These are phyloP conservation scores for Penicillium crystallinum DNA, from an alignment of 495 filamentous ascomycete genomes.

Conservation along the genomic window DNA sequence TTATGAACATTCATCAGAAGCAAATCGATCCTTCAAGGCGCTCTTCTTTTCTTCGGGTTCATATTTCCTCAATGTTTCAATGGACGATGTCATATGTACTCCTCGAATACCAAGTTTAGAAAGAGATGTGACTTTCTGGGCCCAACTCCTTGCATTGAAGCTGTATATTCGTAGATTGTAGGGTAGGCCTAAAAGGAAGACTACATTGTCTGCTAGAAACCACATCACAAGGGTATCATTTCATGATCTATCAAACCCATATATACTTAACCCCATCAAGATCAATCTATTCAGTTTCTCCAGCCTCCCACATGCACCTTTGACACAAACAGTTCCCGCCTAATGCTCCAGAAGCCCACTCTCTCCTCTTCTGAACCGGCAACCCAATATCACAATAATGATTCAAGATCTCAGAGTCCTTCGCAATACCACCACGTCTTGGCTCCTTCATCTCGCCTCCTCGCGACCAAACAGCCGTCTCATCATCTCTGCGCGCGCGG, in stretches of 20 bases:
- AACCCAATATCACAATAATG: slow-evolving; percentile 92
- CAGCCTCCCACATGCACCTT: slow-evolving; percentile 62
- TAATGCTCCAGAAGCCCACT: slow-evolving; percentile 80
- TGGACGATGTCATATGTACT: neutral
- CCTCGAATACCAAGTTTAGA: neutral
- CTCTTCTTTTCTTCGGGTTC: neutral
- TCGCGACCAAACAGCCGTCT: slow-evolving; percentile 45
- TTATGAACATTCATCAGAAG: neutral
- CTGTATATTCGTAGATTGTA: no score
- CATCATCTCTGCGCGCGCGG: slow-evolving; percentile 34
- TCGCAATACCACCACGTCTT: slow-evolving; percentile 52
- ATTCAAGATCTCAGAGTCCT: slow-evolving; percentile 79
- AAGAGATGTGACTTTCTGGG: neutral
- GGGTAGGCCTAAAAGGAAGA: no score
- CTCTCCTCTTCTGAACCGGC: slow-evolving; percentile 70
- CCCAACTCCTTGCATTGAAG: neutral
- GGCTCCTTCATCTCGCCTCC: slow-evolving; percentile 14
- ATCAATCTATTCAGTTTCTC: slow-evolving; percentile 12
- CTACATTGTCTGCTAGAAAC: no score
- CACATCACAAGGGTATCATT: slow-evolving; percentile 8
- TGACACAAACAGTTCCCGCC: slow-evolving; percentile 81
- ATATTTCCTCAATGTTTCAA: neutral
- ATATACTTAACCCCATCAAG: neutral
- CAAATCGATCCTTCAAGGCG: neutral
- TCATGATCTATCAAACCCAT: neutral